Base-by-base conservation (phyloP, 306 rosid species). In the Calophaca sinica region DNA sequence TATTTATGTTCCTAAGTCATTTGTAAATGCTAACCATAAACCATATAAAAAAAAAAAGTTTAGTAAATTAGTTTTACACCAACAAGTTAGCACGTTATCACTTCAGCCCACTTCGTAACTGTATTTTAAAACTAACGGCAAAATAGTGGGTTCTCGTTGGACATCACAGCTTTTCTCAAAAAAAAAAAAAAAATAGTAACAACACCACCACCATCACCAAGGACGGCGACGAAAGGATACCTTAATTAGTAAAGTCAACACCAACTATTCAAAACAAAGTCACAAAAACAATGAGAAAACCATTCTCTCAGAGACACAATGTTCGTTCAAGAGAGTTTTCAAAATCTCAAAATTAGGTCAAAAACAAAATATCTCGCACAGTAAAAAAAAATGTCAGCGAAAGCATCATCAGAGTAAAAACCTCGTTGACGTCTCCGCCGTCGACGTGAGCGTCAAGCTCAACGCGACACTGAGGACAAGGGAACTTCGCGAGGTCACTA, bases 381-480 rank as follows among this genome's bases (percentile, higher is more conserved):
- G 38, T 36, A 3, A 48, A 29, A 29, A 66, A 52, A 52, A 36
- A 13, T 2, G 36, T 2, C 15, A 14, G 35, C 6, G 51, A 70
- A 69, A 67, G 5, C 11, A 67, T 11, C 1, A 31, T 15, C 6
- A 8, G 2, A 39, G 36, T 36, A 2, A 4, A 70, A 48, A 81
- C 84, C 84, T 81, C 84, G 39, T 81, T 75, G 48, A 75, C 62
- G 15, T 69, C 77, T 46, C 74, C 77, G 50, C 26, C 9, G 59
- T 41, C 80, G 10, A 60, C 90, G 4, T 88, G 84, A 29, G 84
- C 87, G 8, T 93, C 89, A 12, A 88, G 91, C 80, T 81, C 89
- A 75, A 80, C 88, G 13, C 73, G 76, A 35, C 98, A 93, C 74
- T 88, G 94, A 10, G 94, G 96, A 70, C 98, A 93, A 41, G 83